Conservation (phyloP, 2,329 filamentous ascomycete genomes). For the Exophiala phaeomuriformis region DNA sequence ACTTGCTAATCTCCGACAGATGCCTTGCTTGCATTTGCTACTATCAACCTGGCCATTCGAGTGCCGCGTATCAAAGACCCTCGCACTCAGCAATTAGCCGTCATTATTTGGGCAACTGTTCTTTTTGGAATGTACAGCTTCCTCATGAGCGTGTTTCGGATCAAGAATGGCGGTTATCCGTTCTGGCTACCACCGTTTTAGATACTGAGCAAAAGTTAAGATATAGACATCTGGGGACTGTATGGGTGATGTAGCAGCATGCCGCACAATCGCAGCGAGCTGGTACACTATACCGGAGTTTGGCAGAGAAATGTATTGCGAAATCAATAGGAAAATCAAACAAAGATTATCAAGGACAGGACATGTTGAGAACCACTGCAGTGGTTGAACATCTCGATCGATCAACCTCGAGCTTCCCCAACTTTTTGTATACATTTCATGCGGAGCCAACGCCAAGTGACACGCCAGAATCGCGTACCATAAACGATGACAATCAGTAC, state of each 20-base stretch:
- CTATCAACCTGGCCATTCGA: conserved; percentile 85
- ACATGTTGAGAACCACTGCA: too few species aligned
- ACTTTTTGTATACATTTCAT: not conserved
- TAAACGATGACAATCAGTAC: too few species aligned
- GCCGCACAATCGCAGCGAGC: too few species aligned
- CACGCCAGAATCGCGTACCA: too few species aligned
- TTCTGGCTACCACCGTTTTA: conserved; percentile 84
- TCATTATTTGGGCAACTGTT: conserved; percentile 69
- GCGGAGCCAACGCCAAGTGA: not conserved
- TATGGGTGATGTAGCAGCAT: too few species aligned
- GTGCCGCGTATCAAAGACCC: conserved; percentile 78
- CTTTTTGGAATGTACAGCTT: conserved; percentile 86
- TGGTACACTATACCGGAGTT: too few species aligned
- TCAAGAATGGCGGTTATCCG: conserved; percentile 92
- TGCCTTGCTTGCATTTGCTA: conserved; percentile 76
- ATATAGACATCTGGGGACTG: too few species aligned
- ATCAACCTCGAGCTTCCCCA: not conserved
- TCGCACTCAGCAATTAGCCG: conserved; percentile 69
- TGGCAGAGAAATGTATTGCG: too few species aligned
- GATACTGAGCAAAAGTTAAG: not conserved
- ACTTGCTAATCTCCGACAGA: conserved; percentile 41
- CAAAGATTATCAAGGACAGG: too few species aligned
- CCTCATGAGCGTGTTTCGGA: conserved; percentile 82
- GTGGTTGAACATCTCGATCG: too few species aligned
- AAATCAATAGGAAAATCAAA: too few species aligned